Percentiles rank a stretch among this genome's conserved stretches.
Evolutionary conservation across 768 basidiomycete genomes (phyloP).

Genomic region (Imleria badia): DNA sequence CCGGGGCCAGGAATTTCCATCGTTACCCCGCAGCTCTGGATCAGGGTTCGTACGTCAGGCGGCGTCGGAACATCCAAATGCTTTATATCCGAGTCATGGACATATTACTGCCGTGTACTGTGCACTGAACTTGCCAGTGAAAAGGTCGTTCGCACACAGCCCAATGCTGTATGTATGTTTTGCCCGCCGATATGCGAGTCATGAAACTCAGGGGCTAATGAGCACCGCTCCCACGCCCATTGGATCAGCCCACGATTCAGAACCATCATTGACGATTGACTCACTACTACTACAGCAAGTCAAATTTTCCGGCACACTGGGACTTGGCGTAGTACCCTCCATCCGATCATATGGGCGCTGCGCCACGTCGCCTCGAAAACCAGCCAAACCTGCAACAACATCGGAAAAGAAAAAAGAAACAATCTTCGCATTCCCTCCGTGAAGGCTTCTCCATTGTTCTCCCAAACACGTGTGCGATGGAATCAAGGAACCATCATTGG

Average conservation of each 20-base stretch:
- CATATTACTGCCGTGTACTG: no score
- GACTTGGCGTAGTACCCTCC: no score
- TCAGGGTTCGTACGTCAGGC: no score
- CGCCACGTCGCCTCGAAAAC: no score
- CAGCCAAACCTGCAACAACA: no score
- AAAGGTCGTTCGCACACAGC: background rate
- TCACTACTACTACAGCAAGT: background rate
- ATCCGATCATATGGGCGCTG: no score
- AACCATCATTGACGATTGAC: no score
- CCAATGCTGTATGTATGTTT: background rate
- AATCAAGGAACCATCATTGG: background rate
- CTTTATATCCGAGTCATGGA: background rate
- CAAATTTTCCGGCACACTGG: background rate
- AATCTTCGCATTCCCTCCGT: no score
- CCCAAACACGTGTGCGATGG: constrained; percentile 1
- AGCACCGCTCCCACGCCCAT: background rate
- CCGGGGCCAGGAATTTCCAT: no score
- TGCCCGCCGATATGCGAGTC: background rate
- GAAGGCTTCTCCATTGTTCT: constrained; percentile 16
- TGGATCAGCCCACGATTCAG: no score
- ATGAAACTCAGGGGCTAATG: background rate
- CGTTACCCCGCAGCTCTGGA: no score
- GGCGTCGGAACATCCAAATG: no score
- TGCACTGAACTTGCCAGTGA: background rate
- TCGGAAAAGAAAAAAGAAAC: background rate